Evolutionary conservation across 768 basidiomycete species (phyloP).

Genomic region (Clavaria fumosa): DNA sequence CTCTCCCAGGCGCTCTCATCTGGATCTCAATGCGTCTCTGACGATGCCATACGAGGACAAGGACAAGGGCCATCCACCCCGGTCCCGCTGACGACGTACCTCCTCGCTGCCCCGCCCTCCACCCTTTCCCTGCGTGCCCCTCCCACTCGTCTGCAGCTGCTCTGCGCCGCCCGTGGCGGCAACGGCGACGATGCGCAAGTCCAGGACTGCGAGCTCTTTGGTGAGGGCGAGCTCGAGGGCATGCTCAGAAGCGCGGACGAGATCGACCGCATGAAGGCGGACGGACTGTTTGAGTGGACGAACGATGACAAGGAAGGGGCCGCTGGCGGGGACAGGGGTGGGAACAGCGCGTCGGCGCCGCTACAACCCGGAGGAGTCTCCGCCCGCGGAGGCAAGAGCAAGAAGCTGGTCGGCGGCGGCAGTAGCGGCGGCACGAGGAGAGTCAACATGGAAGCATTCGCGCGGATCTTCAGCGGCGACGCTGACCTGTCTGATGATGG

Average conservation of each 20-base stretch:
- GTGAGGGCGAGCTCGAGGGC: conserved; percentile 49
- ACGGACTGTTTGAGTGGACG: conserved; percentile 22
- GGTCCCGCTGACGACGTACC: conserved; percentile 27
- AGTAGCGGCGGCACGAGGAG: conserved; percentile 17
- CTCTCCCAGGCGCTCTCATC: conserved; percentile 21
- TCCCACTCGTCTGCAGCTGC: conserved; percentile 54
- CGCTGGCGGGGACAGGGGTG: conserved; percentile 6
- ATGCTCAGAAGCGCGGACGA: conserved; percentile 41
- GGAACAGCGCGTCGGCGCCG: too few species aligned
- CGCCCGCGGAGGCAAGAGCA: neutral
- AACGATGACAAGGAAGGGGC: conserved; percentile 11
- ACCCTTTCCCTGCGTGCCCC: conserved; percentile 15
- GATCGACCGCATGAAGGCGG: conserved; percentile 24
- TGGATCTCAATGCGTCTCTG: too few species aligned
- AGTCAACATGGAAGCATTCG: conserved; percentile 43
- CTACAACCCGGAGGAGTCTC: neutral
- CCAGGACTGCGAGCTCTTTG: conserved; percentile 58
- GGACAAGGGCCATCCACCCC: conserved; percentile 2
- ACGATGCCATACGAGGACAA: too few species aligned
- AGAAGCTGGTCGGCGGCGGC: conserved; percentile 10
- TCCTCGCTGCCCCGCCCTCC: conserved; percentile 31
- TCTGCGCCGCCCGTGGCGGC: conserved; percentile 43
- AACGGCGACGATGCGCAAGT: conserved; percentile 30
- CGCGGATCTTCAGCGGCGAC: conserved; percentile 25
- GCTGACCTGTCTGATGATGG: neutral